Evolutionary conservation across 2,329 filamentous ascomycete species (phyloP).

Genomic region (Cercospora sp.): DNA sequence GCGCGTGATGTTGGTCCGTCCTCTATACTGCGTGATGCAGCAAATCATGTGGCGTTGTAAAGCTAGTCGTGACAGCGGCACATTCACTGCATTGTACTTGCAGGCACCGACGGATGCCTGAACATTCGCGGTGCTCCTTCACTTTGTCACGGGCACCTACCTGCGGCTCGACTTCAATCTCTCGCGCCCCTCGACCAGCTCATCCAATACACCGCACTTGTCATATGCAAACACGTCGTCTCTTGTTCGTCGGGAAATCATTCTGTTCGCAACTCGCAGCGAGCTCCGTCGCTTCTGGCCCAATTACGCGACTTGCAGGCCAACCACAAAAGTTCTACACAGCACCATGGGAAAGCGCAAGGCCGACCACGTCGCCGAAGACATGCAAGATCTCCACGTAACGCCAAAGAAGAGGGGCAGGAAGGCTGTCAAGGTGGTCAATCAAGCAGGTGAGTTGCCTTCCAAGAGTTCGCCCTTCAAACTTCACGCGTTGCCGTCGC

Average conservation of each 20-base stretch:
- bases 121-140: not conserved
- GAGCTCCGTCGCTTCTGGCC: not conserved
- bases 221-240: not conserved
- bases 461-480: not conserved
- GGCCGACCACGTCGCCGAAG: not conserved
- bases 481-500: not conserved
- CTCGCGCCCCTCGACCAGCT: not conserved
- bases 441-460: not conserved
- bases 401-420: slow-evolving; percentile 8
- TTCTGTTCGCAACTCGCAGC: not conserved
- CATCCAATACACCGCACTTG: not conserved
- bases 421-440: not conserved
- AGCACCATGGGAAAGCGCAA: slow-evolving; percentile 9
- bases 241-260: not conserved
- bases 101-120: not conserved
- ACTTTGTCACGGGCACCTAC: not conserved
- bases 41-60: not conserved
- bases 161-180: not conserved
- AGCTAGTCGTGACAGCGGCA: not conserved
- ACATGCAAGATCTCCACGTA: not conserved
- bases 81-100: not conserved
- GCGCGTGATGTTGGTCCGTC: not conserved
- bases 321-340: not conserved
- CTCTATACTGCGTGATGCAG: not conserved
- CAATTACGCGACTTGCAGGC: not conserved